Evolutionary conservation across 116 monocot species (phyloP).

Genomic region (Trichopus zeylanicus): DNA sequence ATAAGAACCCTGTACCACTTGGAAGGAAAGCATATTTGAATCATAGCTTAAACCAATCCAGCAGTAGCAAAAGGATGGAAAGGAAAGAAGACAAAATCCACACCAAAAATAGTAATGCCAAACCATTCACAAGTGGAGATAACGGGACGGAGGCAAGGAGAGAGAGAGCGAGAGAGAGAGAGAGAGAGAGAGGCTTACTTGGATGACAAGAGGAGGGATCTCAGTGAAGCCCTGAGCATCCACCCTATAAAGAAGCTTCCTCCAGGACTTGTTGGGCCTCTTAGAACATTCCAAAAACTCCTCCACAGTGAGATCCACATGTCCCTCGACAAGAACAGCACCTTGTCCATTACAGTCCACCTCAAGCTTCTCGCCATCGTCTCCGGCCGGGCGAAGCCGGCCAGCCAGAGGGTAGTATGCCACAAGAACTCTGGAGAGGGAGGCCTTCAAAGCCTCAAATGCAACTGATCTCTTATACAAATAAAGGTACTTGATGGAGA

Average conservation of each 20-base stretch:
- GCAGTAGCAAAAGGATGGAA: too few relatives aligned
- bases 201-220: slow-evolving; percentile 73
- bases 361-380: slow-evolving; percentile 44
- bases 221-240: slow-evolving; percentile 41
- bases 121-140: too few relatives aligned
- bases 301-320: slow-evolving; percentile 31
- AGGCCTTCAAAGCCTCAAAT: slow-evolving; percentile 23
- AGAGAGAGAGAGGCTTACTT: slow-evolving; percentile 20
- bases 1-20: too few relatives aligned
- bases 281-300: slow-evolving; percentile 44
- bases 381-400: slow-evolving; percentile 31
- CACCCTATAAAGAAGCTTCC: slow-evolving; percentile 68
- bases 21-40: too few relatives aligned
- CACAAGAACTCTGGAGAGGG: slow-evolving; percentile 53
- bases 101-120: too few relatives aligned
- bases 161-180: too few relatives aligned
- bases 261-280: slow-evolving; percentile 75
- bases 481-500: slow-evolving; percentile 87
- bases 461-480: slow-evolving; percentile 28
- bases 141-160: too few relatives aligned
- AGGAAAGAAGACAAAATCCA: too few relatives aligned
- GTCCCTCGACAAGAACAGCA: slow-evolving; percentile 64
- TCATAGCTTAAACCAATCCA: too few relatives aligned
- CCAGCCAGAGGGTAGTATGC: slow-evolving; percentile 91
- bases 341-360: slow-evolving; percentile 86